These are phyloP conservation scores for Neonectria faginata DNA, from an alignment of 2,329 filamentous ascomycete genomes.

Conservation along the genomic window DNA sequence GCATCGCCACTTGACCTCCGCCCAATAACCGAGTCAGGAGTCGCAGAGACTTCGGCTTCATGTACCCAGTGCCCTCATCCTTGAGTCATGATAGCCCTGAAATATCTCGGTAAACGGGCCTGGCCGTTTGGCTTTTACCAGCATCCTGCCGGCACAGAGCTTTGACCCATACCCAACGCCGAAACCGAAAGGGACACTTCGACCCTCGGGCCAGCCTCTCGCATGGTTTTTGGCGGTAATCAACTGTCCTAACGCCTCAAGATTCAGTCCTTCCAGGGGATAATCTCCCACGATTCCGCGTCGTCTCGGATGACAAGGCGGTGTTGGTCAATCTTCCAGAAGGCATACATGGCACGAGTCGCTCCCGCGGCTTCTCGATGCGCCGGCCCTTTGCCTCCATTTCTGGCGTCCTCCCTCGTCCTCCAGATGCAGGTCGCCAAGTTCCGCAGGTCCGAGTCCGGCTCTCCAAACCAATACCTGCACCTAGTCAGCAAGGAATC, in stretches of 20 bases:
- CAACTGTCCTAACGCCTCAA: neutral
- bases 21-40: conserved; percentile 1
- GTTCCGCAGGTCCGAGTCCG: conserved; percentile 77
- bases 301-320: conserved; percentile 76
- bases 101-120: neutral
- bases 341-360: conserved; percentile 71
- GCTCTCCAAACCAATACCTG: conserved; percentile 88
- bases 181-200: neutral
- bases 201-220: conserved; percentile 4
- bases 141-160: neutral
- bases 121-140: neutral
- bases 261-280: conserved; percentile 61
- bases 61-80: neutral
- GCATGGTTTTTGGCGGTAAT: neutral
- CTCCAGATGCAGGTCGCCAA: conserved; percentile 83
- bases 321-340: conserved; percentile 77
- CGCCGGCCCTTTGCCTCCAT: conserved; percentile 70
- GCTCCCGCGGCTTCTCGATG: conserved; percentile 74
- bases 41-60: neutral
- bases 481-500: conserved; percentile 34
- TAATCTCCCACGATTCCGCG: conserved; percentile 72
- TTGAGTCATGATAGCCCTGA: neutral
- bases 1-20: conserved; percentile 2
- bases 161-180: neutral
- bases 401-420: conserved; percentile 68